These are phyloP conservation scores for Firmiana major DNA, from an alignment of 345 rosid genomes.

Conservation along the genomic window DNA sequence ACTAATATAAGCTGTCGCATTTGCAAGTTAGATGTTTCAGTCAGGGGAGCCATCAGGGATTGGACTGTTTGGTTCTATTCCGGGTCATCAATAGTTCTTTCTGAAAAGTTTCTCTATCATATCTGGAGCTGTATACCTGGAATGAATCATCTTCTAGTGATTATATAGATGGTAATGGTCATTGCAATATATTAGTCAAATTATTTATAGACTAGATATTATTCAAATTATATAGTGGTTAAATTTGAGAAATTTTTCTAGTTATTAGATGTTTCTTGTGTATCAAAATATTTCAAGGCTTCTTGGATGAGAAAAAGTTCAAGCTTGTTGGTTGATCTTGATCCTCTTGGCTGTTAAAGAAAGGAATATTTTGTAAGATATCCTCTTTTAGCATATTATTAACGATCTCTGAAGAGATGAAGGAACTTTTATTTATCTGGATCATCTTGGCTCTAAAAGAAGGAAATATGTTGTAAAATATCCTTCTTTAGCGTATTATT, in stretches of 20 bases:
- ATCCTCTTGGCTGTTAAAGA: too few relatives aligned
- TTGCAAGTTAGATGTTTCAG: background rate
- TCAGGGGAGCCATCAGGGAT: background rate
- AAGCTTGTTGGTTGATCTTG: background rate
- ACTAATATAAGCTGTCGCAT: background rate
- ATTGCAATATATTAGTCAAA: background rate
- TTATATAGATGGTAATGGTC: background rate
- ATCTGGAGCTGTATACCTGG: background rate
- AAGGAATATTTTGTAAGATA: too few relatives aligned
- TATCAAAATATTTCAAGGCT: background rate
- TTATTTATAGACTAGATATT: background rate
- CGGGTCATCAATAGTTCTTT: background rate
- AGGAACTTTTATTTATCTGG: too few relatives aligned
- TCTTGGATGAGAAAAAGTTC: background rate
- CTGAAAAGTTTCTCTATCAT: too few relatives aligned
- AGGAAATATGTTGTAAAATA: background rate
- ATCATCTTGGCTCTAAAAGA: background rate
- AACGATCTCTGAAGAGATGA: too few relatives aligned
- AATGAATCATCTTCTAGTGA: background rate
- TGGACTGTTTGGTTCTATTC: background rate
- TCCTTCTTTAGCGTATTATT: background rate
- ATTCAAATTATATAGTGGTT: background rate
- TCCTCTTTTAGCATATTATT: too few relatives aligned
- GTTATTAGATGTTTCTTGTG: background rate
- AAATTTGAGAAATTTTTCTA: background rate